These are phyloP conservation scores for Barnettozyma pratensis DNA, from an alignment of 805 yeast species.

Conservation along the genomic window DNA sequence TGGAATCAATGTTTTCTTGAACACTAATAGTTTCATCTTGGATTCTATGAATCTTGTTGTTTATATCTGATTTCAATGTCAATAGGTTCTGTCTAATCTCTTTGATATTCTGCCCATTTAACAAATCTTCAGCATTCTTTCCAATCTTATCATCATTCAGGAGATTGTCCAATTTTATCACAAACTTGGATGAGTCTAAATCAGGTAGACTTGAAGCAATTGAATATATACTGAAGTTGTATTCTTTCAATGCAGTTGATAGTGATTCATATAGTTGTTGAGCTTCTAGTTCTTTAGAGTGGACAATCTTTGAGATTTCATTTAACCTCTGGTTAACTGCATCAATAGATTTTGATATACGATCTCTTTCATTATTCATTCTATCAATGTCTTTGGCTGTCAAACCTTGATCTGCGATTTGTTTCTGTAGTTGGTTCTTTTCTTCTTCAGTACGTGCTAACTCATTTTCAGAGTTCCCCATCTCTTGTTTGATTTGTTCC, in stretches of 20 bases:
- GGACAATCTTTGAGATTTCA: constrained; percentile 39
- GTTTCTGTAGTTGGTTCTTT: constrained; percentile 36
- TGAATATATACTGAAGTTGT: constrained; percentile 49
- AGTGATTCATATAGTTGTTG: constrained; percentile 46
- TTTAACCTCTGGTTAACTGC: constrained; percentile 37
- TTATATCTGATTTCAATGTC: constrained; percentile 42
- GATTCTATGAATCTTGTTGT: constrained; percentile 38
- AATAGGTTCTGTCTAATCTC: constrained; percentile 33
- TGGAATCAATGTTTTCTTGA: constrained; percentile 54
- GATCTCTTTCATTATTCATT: constrained; percentile 57
- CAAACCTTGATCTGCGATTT: constrained; percentile 50
- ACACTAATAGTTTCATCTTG: constrained; percentile 55
- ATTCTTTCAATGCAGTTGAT: constrained; percentile 47
- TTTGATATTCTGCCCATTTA: constrained; percentile 36
- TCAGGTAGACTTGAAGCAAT: constrained; percentile 32
- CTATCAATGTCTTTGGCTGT: constrained; percentile 60
- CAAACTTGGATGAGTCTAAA: constrained; percentile 29
- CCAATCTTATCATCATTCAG: constrained; percentile 41
- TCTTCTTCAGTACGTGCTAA: constrained; percentile 36
- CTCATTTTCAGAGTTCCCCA: constrained; percentile 38
- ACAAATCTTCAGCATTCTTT: constrained; percentile 35
- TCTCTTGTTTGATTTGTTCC: constrained; percentile 52
- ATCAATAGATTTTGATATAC: constrained; percentile 50
- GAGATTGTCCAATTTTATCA: constrained; percentile 36
- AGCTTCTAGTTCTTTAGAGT: constrained; percentile 45